Conservation (phyloP, 306 rosid species). For the Boehmeria nivea region DNA sequence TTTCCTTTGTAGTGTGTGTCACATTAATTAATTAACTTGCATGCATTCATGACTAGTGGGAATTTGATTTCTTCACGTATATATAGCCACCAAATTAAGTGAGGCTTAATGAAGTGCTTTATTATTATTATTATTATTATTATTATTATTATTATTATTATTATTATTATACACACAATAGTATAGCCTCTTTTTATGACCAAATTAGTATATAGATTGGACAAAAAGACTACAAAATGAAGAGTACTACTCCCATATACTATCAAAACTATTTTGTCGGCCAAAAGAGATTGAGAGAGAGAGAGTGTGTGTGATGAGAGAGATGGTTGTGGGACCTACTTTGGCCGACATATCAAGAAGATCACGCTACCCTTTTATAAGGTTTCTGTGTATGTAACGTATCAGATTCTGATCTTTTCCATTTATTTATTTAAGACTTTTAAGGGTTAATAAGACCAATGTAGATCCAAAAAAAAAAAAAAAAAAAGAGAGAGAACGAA, state of each 20-base stretch:
- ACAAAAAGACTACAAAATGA: constrained; percentile 1
- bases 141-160: no score
- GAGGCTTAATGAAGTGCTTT: no score
- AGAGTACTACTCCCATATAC: neutral
- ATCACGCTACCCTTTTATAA: constrained; percentile 1
- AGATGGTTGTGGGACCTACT: constrained; percentile 28
- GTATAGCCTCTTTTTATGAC: constrained; percentile 27
- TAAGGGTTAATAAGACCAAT: constrained; percentile 1
- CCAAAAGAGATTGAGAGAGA: constrained; percentile 7
- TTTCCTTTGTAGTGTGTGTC: no score
- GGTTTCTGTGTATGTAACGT: neutral
- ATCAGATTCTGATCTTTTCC: neutral
- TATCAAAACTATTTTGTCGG: constrained; percentile 54
- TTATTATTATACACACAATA: no score
- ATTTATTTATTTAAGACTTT: neutral
- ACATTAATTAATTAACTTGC: no score
- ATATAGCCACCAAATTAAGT: no score
- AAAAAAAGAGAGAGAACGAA: neutral
- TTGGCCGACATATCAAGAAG: constrained; percentile 41
- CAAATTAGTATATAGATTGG: neutral
- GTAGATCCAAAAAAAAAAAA: neutral
- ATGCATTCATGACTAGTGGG: neutral
- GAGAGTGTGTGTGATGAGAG: no score
- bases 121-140: no score
- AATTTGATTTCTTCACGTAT: neutral